phyloP scores from a whole-genome alignment of 2,329 filamentous ascomycete genomes.

The Emergomyces pasteurianus region DNA sequence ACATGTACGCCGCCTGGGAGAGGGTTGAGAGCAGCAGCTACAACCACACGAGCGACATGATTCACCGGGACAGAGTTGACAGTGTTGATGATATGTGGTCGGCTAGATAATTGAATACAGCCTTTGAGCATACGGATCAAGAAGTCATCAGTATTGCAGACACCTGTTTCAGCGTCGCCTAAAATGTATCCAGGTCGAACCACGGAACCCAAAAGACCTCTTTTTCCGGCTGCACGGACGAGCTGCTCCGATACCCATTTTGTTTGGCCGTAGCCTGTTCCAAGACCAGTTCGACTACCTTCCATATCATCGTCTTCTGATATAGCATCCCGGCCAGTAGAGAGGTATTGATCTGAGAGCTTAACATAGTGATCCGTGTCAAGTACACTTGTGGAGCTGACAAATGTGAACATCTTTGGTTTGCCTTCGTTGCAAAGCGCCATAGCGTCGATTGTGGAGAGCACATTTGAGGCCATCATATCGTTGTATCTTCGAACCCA shows the following conservation, averaged over 20 bases:
- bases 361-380: conserved; percentile 73
- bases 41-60: conserved; percentile 70
- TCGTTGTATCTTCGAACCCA: conserved; percentile 71
- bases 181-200: conserved; percentile 77
- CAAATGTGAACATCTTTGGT: conserved; percentile 68
- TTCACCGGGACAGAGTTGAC: conserved; percentile 82
- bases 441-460: conserved; percentile 66
- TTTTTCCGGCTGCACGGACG: conserved; percentile 62
- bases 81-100: conserved; percentile 71
- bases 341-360: conserved; percentile 52
- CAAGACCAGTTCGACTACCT: conserved; percentile 63
- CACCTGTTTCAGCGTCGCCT: conserved; percentile 59
- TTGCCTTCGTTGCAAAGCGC: conserved; percentile 64
- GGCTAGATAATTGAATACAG: conserved; percentile 62
- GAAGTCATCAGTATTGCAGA: conserved; percentile 79
- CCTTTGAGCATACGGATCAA: conserved; percentile 77
- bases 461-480: conserved; percentile 62
- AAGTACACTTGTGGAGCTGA: conserved; percentile 70
- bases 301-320: conserved; percentile 65
- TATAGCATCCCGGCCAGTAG: conserved; percentile 52
- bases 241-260: conserved; percentile 74
- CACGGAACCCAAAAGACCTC: conserved; percentile 64
- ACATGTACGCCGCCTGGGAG: conserved; percentile 41
- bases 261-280: conserved; percentile 79
- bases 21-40: conserved; percentile 58